phyloP scores from a whole-genome alignment of 768 basidiomycete genomes.

The Trametes cinnabarina region DNA sequence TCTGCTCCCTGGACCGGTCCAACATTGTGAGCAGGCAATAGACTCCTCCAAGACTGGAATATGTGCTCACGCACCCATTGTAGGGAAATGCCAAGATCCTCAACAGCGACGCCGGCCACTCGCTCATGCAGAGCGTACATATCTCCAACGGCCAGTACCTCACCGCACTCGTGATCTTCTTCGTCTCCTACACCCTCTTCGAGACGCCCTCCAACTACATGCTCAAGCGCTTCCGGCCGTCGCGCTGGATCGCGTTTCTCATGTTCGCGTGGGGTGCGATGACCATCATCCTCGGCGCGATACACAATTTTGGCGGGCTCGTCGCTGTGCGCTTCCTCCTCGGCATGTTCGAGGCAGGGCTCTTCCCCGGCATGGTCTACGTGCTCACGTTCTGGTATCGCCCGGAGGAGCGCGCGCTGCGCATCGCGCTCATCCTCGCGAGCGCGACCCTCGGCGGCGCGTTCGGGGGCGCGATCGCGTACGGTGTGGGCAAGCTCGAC shows the following conservation, averaged over 20 bases:
- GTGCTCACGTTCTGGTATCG: conserved; percentile 48
- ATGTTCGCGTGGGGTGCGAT: conserved; percentile 41
- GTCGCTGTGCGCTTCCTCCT: conserved; percentile 38
- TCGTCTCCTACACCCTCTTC: conserved; percentile 40
- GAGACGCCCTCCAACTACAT: conserved; percentile 42
- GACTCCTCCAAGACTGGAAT: background rate
- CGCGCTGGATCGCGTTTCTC: conserved; percentile 39
- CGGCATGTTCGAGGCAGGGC: conserved; percentile 42
- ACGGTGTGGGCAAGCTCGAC: conserved; percentile 31
- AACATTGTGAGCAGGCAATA: conserved; percentile 13
- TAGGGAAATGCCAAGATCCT: conserved; percentile 36
- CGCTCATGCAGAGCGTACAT: conserved; percentile 29
- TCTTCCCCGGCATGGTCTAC: conserved; percentile 43
- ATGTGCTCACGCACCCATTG: background rate
- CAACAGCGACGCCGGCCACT: conserved; percentile 33
- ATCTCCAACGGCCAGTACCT: conserved; percentile 34
- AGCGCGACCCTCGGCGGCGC: conserved; percentile 31
- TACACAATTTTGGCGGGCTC: conserved; percentile 38
- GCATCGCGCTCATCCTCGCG: conserved; percentile 32
- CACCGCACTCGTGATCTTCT: conserved; percentile 39
- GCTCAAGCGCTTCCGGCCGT: conserved; percentile 38
- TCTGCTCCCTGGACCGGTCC: conserved; percentile 27
- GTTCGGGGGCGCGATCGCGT: conserved; percentile 34
- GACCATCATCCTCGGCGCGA: conserved; percentile 37
- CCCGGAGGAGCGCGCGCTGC: conserved; percentile 30